A percentile compares a stretch with the other conserved stretches of the same genome.
Evolutionary conservation across 2,329 filamentous ascomycete species (phyloP).

Genomic region (Clonostachys solani): DNA sequence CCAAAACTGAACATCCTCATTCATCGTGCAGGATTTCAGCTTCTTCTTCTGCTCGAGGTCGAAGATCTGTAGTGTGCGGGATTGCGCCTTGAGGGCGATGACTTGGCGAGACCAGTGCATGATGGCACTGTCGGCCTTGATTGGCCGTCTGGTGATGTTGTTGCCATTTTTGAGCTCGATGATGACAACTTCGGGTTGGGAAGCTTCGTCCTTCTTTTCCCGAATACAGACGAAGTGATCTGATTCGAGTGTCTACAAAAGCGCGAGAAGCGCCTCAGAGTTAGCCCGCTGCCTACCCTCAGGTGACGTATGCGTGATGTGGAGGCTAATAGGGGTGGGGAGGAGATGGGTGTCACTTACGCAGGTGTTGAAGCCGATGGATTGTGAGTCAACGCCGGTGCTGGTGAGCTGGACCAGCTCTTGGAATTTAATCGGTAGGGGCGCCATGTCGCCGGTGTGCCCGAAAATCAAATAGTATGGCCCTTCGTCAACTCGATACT

Average conservation of each 20-base stretch:
- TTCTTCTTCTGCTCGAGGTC: conserved; percentile 90
- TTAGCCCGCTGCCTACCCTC: background rate
- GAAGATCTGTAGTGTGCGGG: conserved; percentile 94
- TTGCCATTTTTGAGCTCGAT: conserved; percentile 97
- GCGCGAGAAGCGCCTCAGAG: conserved; percentile 10
- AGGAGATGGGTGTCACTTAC: conserved; percentile 40
- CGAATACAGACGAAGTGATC: conserved; percentile 95
- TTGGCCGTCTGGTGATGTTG: conserved; percentile 89
- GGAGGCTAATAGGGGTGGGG: conserved; percentile 1
- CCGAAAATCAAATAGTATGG: conserved; percentile 16
- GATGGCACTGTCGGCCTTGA: conserved; percentile 99
- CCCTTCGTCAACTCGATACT: conserved; percentile 14
- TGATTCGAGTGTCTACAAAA: conserved; percentile 87
- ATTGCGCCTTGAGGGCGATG: conserved; percentile 93
- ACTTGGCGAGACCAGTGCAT: conserved; percentile 98
- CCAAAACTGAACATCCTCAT: conserved; percentile 98
- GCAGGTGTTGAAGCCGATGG: conserved; percentile 77
- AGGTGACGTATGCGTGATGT: conserved; percentile 5
- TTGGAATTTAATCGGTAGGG: conserved; percentile 88
- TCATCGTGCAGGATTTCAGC: conserved; percentile 94
- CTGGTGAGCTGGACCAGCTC: conserved; percentile 72
- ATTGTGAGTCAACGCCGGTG: conserved; percentile 39
- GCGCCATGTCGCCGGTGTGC: conserved; percentile 46
- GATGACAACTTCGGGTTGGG: conserved; percentile 92
- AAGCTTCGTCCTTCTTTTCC: conserved; percentile 82